These are phyloP conservation scores for Gnaphalium uliginosum DNA, from an alignment of 129 eudicot genomes.

Conservation along the genomic window DNA sequence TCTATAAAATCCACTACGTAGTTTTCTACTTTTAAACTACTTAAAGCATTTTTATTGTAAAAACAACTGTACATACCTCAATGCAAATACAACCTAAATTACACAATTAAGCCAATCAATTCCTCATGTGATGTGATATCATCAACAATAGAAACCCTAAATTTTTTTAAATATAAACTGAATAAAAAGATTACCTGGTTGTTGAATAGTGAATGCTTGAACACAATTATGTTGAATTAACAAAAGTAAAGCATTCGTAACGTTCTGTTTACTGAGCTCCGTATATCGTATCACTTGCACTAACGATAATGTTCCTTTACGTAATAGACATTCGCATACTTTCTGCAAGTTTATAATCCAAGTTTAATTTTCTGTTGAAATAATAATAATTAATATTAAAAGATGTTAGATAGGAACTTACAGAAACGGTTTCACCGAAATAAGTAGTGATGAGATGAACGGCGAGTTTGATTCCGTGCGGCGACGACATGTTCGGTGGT, in stretches of 20 bases:
- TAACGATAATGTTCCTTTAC: constrained; percentile 66
- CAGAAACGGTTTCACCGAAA: constrained; percentile 73
- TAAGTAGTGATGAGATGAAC: constrained; percentile 58
- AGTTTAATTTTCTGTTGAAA: not conserved
- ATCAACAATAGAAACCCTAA: not conserved
- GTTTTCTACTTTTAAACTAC: not conserved
- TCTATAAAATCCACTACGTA: not conserved
- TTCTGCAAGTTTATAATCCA: constrained; percentile 56
- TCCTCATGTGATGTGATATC: not conserved
- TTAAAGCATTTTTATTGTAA: not conserved
- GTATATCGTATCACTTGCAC: constrained; percentile 50
- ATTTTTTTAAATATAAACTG: not conserved
- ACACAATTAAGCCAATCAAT: too few species aligned
- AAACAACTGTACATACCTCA: too few species aligned
- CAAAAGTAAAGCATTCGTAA: constrained; percentile 53
- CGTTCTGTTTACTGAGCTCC: constrained; percentile 56
- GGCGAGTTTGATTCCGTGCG: constrained; percentile 77
- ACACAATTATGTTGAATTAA: constrained; percentile 90
- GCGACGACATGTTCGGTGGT: constrained; percentile 53
- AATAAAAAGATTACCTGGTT: constrained; percentile 47
- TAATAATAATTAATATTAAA: not conserved
- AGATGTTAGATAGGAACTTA: constrained; percentile 35
- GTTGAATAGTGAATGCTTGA: constrained; percentile 75
- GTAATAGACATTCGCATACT: constrained; percentile 83
- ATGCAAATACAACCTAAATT: not conserved